Percentiles rank a stretch among this genome's conserved stretches.
Evolutionary conservation across 495 filamentous ascomycete species (phyloP).

Genomic region (Lophiotrema nucula): DNA sequence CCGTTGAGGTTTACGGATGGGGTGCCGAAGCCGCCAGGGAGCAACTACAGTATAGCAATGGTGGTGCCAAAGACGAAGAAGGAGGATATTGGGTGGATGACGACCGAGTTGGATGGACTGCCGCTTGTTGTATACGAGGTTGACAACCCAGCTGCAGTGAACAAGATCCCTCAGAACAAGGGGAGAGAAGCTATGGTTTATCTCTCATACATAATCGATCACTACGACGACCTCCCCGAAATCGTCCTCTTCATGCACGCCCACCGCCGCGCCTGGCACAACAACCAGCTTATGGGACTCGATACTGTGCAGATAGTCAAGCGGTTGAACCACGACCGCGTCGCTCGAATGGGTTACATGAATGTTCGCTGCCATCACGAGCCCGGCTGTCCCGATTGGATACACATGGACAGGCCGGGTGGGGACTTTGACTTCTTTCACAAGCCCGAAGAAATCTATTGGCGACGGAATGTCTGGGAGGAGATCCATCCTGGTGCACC

Average conservation of each 20-base stretch:
- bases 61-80: slow-evolving; percentile 28
- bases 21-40: slow-evolving; percentile 17
- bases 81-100: slow-evolving; percentile 33
- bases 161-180: slow-evolving; percentile 33
- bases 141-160: slow-evolving; percentile 29
- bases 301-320: slow-evolving; percentile 54
- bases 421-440: slow-evolving; percentile 32
- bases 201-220: slow-evolving; percentile 34
- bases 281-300: slow-evolving; percentile 49
- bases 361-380: slow-evolving; percentile 62
- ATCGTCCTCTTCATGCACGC: slow-evolving; percentile 33
- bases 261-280: slow-evolving; percentile 36
- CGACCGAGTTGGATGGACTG: slow-evolving; percentile 23
- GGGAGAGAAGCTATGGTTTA: slow-evolving; percentile 37
- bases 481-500: slow-evolving; percentile 34
- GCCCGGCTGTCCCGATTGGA: slow-evolving; percentile 65
- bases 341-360: slow-evolving; percentile 61
- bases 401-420: slow-evolving; percentile 40
- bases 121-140: slow-evolving; percentile 31
- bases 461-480: slow-evolving; percentile 30
- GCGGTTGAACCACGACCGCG: slow-evolving; percentile 54
- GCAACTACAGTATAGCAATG: slow-evolving; percentile 27
- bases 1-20: slow-evolving; percentile 24
- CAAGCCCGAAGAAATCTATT: slow-evolving; percentile 35
- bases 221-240: slow-evolving; percentile 35